Conservation (phyloP, 306 rosid species). For the Pterocarpus santalinus region DNA sequence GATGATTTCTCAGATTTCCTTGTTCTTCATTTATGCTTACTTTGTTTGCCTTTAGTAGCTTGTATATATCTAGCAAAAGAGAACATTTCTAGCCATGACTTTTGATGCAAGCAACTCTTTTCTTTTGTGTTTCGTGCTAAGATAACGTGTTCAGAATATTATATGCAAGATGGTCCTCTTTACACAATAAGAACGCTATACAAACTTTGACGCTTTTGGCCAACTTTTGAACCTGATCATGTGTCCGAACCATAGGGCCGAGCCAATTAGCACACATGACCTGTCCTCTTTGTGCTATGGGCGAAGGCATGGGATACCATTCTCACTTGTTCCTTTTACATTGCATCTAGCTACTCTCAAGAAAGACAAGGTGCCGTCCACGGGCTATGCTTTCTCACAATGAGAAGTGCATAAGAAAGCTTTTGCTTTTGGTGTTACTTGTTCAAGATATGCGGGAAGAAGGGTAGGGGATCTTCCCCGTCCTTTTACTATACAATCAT, state of each 20-base stretch:
- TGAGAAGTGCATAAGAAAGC: constrained; percentile 22
- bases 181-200: constrained; percentile 43
- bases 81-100: constrained; percentile 15
- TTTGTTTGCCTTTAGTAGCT: constrained; percentile 36
- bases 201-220: constrained; percentile 53
- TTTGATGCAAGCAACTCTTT: constrained; percentile 45
- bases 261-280: constrained; percentile 63
- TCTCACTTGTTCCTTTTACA: constrained; percentile 54
- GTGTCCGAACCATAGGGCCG: constrained; percentile 38
- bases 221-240: constrained; percentile 55
- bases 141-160: constrained; percentile 49
- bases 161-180: constrained; percentile 41
- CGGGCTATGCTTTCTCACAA: constrained; percentile 44
- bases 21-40: constrained; percentile 22
- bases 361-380: constrained; percentile 25
- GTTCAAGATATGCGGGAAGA: constrained; percentile 35
- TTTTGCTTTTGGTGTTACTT: constrained; percentile 53
- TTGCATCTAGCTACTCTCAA: constrained; percentile 66
- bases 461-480: constrained; percentile 18
- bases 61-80: constrained; percentile 30
- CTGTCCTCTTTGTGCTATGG: constrained; percentile 51
- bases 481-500: constrained; percentile 8
- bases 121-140: constrained; percentile 40
- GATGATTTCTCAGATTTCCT: constrained; percentile 32
- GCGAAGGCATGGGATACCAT: constrained; percentile 68